Base-by-base conservation (phyloP, 768 basidiomycete species). In the Megacollybia marginata region DNA sequence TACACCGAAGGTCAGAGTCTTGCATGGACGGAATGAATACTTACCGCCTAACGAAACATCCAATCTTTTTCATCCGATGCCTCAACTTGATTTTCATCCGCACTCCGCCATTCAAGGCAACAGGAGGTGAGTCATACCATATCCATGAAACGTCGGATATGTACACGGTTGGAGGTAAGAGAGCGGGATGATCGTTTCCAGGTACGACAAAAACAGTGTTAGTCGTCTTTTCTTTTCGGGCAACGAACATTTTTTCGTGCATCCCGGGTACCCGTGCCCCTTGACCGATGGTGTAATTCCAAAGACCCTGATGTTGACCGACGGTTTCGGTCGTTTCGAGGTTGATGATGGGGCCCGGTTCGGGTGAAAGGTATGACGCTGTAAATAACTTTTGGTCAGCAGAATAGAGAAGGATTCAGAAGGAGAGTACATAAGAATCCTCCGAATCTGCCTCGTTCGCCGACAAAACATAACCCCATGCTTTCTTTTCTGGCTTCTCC, bases 401-500 rank as follows among this genome's bases (percentile, higher is more conserved):
- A 23, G 18, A 36, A n/a, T n/a, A 9, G 18, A 50, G 16, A 15
- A 2, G 33, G 44, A 5, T 31, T 46, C 44, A 4, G 35, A 34
- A 48, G 33, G 23, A 34, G 47, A 77, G 53, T 52, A 87, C 90
- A 77, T 45, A 94, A 63, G 60, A 94, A 97, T 9, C 77, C 66
- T 23, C 74, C 70, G 55, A 95, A 94, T 44, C 69, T 76, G 9
- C 73, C 71, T 58, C 85, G 81, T 60, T 93, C 80, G 5, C 93
- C 94, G 1, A 98, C 83, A 55, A 98, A 98, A 59, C 94, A 98
- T 15, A 98, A 76, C 0, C 94, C 94, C 81, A 95, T 92, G 64
- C 89, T 92, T 60, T 98, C 94, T 15, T 73, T 74, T 52, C 90
- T 74, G 2, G 77, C 71, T 0, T 90, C 88, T 2, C 85, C 92